Percentiles rank a stretch among this genome's conserved stretches.
Evolutionary conservation across 768 basidiomycete species (phyloP).

Genomic region (Daedaleopsis nitida): DNA sequence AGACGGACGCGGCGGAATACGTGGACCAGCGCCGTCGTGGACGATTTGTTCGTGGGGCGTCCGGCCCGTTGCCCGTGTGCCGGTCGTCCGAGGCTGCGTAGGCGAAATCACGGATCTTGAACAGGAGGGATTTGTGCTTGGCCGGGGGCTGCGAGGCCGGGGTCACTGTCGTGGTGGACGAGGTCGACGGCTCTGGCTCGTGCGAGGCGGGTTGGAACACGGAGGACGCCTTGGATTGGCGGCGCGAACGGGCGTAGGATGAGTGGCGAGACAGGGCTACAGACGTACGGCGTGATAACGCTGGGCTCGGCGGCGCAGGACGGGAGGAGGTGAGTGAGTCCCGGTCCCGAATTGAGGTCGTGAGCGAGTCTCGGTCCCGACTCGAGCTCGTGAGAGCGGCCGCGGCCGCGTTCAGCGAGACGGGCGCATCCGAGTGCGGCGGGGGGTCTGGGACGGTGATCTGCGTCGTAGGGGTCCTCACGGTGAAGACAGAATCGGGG

Average conservation of each 20-base stretch:
- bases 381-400: slow-evolving; percentile 34
- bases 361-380: neutral
- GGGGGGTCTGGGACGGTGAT: slow-evolving; percentile 28
- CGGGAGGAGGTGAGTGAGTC: slow-evolving; percentile 48
- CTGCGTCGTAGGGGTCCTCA: slow-evolving; percentile 22
- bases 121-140: slow-evolving; percentile 26
- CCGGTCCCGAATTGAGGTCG: slow-evolving; percentile 9
- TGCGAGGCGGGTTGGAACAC: slow-evolving; percentile 39
- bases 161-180: slow-evolving; percentile 18
- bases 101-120: slow-evolving; percentile 55
- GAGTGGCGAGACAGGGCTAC: slow-evolving; percentile 34
- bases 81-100: slow-evolving; percentile 44
- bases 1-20: slow-evolving; percentile 28
- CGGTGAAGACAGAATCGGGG: slow-evolving; percentile 18
- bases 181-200: slow-evolving; percentile 37
- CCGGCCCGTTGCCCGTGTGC: slow-evolving; percentile 43
- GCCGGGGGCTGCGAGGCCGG: slow-evolving; percentile 13
- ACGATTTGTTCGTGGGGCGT: slow-evolving; percentile 43
- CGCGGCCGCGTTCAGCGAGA: slow-evolving; percentile 22
- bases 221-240: slow-evolving; percentile 39
- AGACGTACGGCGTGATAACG: slow-evolving; percentile 47
- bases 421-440: slow-evolving; percentile 10
- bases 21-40: slow-evolving; percentile 32
- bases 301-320: slow-evolving; percentile 65
- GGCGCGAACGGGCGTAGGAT: slow-evolving; percentile 36